These are phyloP conservation scores for Ilyonectria robusta DNA, from an alignment of 2,329 filamentous ascomycete genomes.

Conservation along the genomic window DNA sequence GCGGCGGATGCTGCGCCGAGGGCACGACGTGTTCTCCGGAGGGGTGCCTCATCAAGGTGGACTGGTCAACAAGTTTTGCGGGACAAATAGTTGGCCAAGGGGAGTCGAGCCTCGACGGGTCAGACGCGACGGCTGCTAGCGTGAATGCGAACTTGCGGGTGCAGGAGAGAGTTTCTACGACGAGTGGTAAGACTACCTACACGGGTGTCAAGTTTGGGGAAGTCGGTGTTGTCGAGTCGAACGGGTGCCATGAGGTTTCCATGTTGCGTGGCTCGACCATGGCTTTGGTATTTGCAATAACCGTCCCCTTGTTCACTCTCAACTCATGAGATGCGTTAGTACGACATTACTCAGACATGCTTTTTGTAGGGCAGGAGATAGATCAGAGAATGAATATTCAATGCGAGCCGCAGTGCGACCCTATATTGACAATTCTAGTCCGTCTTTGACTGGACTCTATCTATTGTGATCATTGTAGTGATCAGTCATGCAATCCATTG, in stretches of 20 bases:
- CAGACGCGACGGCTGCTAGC: background rate
- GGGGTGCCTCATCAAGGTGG: constrained; percentile 37
- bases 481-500: constrained; percentile 4
- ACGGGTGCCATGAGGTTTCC: background rate
- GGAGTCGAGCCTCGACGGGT: background rate
- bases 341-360: background rate
- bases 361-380: background rate
- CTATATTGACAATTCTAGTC: background rate
- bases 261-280: background rate
- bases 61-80: background rate
- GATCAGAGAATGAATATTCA: background rate
- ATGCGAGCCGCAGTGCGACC: constrained; percentile 6
- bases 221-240: background rate
- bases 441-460: constrained; percentile 11
- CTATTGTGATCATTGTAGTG: constrained; percentile 8
- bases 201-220: background rate
- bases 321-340: background rate
- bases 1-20: constrained; percentile 33
- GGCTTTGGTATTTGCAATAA: background rate
- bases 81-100: background rate
- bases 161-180: background rate
- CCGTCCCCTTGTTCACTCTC: background rate
- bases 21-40: constrained; percentile 33
- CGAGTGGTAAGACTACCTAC: background rate
- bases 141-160: background rate